Evolutionary conservation across 78 protist genomes (phyloP).

Genomic region (Dictyostelium intermedium): DNA sequence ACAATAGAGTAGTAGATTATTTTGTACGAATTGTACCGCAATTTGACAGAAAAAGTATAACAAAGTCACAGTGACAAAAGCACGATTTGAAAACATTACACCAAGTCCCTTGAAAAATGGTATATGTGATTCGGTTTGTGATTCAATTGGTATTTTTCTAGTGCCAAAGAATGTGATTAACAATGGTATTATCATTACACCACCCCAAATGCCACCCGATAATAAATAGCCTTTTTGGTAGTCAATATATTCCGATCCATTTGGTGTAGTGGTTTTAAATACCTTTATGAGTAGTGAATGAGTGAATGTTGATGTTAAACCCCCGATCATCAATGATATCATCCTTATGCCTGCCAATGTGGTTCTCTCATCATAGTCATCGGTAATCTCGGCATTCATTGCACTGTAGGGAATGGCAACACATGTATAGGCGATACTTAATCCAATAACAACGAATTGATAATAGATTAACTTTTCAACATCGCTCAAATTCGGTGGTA

Average conservation of each 20-base stretch:
- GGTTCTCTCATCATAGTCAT: constrained; percentile 76
- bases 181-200: constrained; percentile 36
- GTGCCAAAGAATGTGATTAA: constrained; percentile 50
- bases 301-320: constrained; percentile 42
- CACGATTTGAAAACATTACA: constrained; percentile 67
- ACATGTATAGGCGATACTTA: constrained; percentile 51
- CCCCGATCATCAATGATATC: constrained; percentile 75
- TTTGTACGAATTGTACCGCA: constrained; percentile 78
- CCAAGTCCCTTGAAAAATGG: constrained; percentile 68
- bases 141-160: constrained; percentile 36
- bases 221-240: constrained; percentile 63
- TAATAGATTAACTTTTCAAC: constrained; percentile 4
- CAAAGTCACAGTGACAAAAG: constrained; percentile 40
- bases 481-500: neutral
- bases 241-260: constrained; percentile 1
- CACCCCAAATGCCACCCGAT: constrained; percentile 71
- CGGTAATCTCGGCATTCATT: constrained; percentile 78
- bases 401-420: constrained; percentile 77
- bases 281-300: constrained; percentile 40
- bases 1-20: constrained; percentile 68
- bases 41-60: constrained; percentile 68
- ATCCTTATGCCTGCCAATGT: constrained; percentile 50
- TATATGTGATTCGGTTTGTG: constrained; percentile 26
- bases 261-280: neutral
- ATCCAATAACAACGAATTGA: constrained; percentile 30